Base-by-base conservation (phyloP, 306 rosid species). In the Glycine tomentella region DNA sequence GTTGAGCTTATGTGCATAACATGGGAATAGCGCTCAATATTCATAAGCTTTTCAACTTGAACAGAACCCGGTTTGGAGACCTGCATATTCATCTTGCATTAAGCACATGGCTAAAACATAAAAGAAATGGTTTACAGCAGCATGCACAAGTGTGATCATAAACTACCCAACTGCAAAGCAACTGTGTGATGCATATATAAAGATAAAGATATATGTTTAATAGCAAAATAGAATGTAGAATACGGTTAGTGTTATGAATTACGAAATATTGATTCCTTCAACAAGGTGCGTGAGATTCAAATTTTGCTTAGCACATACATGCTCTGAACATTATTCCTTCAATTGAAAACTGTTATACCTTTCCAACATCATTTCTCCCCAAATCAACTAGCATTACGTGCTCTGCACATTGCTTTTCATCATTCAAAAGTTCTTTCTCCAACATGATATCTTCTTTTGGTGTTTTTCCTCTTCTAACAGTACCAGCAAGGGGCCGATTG, bases 1-100 rank as follows among this genome's bases (percentile, higher is more conserved):
- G 99, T 95, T 13, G 99, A 95, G 82, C 99, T 95, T 61, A 95
- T 89, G 84, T 95, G 99, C 99, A 95, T 95, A 55, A 95, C 99
- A 85, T 95, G 99, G 84, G 99, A 95, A 87, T 91, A 95, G 36
- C 94, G 94, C 89, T 95, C 99, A 20, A 95, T 80, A 65, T 93
- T 90, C 99, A 91, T 95, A 49, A 93, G 90, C 86, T 89, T 87
- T 84, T 95, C 98, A 79, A 93, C 98, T 75, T 84, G 86, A 12
- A 95, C 98, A 45, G 99, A 95, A 50, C 97, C 99, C 10, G 93
- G 89, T 88, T 87, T 95, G 9, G 96, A 93, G 75, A 95, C 99
- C 99, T 95, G 90, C 89, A 80, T 13, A 59, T 76, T 59, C 72
- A 77, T 55, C 75, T 56, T 74, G 64, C 6, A 61, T 66, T 53